Conservation (phyloP, 2,329 filamentous ascomycete species). For the Apiospora saccharicola region DNA sequence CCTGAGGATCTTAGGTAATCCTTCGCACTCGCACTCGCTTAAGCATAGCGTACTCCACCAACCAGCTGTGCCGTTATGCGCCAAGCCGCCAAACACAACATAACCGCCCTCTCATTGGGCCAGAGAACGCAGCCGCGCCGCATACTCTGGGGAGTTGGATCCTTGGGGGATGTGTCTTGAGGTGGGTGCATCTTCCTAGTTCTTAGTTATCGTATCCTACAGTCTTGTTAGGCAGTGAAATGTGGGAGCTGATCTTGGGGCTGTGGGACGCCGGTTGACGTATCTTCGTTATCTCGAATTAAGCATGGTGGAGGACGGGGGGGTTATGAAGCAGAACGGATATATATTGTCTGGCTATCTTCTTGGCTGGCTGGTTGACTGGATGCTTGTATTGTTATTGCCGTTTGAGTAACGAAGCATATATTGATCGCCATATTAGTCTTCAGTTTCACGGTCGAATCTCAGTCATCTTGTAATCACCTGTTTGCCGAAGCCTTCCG, state of each 20-base stretch:
- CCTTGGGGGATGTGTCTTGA: background rate
- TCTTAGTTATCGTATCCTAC: background rate
- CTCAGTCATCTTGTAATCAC: background rate
- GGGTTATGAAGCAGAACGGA: background rate
- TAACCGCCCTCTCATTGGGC: background rate
- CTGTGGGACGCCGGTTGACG: background rate
- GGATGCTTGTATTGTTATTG: too few species aligned
- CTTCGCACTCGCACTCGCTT: background rate
- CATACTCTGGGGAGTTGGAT: background rate
- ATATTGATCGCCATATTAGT: background rate
- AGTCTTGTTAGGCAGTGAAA: background rate
- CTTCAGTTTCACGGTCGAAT: background rate
- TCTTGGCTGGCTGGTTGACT: background rate
- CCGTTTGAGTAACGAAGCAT: background rate
- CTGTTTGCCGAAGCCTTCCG: background rate
- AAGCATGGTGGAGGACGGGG: too few species aligned
- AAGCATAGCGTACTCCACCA: background rate
- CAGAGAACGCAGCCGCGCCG: background rate
- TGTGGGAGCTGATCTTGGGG: background rate
- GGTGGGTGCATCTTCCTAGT: background rate
- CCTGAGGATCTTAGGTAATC: background rate
- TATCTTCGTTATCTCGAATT: background rate
- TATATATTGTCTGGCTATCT: background rate
- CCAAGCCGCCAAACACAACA: background rate
- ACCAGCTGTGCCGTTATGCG: too few species aligned